phyloP scores from a whole-genome alignment of 2,329 filamentous ascomycete species.

The Arthrobotrys conoides region DNA sequence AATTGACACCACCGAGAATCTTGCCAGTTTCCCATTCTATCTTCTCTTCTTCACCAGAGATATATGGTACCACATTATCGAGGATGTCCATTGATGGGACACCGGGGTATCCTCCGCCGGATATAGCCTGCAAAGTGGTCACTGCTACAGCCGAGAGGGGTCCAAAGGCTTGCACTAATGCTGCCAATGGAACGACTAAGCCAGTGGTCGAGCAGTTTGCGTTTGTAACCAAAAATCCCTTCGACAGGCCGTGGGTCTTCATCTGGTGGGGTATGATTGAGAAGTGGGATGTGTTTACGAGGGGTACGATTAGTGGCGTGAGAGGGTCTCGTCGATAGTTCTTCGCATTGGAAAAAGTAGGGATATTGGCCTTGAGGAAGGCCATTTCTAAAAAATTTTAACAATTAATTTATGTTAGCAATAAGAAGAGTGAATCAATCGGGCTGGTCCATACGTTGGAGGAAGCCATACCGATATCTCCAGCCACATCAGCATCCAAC shows the following conservation, averaged over 20 bases:
- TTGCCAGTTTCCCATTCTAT: slow-evolving; percentile 94
- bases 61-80: slow-evolving; percentile 96
- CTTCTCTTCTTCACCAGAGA: slow-evolving; percentile 95
- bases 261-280: slow-evolving; percentile 91
- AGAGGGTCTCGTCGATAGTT: slow-evolving; percentile 93
- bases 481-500: slow-evolving; percentile 91
- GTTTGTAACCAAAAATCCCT: slow-evolving; percentile 96
- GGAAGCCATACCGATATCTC: slow-evolving; percentile 80
- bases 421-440: slow-evolving; percentile 26
- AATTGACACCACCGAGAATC: slow-evolving; percentile 84
- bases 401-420: slow-evolving; percentile 5
- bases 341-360: slow-evolving; percentile 97
- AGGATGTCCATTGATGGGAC: slow-evolving; percentile 95
- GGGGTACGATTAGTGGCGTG: slow-evolving; percentile 93
- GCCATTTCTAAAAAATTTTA: slow-evolving; percentile 77
- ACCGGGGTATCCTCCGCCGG: slow-evolving; percentile 90
- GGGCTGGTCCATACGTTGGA: background rate
- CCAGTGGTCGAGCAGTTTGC: slow-evolving; percentile 98
- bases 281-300: slow-evolving; percentile 90
- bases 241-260: slow-evolving; percentile 78
- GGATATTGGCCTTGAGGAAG: slow-evolving; percentile 87
- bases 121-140: slow-evolving; percentile 95
- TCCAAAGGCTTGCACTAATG: slow-evolving; percentile 87
- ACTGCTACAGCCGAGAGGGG: slow-evolving; percentile 81
- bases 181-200: slow-evolving; percentile 93